phyloP scores from a whole-genome alignment of 192 early-diverging fungal species.

The Gamsiella multidivaricata region DNA sequence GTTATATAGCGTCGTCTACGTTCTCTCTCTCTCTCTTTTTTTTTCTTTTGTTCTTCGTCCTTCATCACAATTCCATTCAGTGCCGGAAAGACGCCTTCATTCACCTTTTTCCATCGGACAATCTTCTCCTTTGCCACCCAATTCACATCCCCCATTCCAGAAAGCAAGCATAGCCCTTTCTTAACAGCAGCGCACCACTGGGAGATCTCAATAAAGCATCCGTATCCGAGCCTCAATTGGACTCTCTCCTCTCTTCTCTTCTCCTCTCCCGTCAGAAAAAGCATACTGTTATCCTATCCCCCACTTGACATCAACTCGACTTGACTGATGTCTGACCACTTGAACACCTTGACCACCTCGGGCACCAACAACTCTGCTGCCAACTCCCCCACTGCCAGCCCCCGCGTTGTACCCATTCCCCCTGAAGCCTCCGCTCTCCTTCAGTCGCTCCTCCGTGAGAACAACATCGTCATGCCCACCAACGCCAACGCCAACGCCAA shows the following conservation, averaged over 20 bases:
- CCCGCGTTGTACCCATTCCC: constrained; percentile 3
- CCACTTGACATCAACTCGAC: not conserved
- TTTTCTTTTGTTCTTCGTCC: constrained; percentile 4
- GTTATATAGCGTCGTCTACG: too few relatives aligned
- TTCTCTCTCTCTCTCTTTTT: not conserved
- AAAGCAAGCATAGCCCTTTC: not conserved
- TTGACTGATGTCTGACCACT: constrained; percentile 1
- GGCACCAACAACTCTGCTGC: not conserved
- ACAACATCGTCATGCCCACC: constrained; percentile 10
- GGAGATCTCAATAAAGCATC: not conserved
- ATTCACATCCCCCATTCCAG: too few relatives aligned
- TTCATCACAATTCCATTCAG: constrained; percentile 12
- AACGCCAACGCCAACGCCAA: constrained; percentile 3
- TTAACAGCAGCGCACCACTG: not conserved
- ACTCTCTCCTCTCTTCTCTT: not conserved
- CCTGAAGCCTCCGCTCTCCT: constrained; percentile 14
- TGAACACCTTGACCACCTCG: not conserved
- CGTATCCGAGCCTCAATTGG: too few relatives aligned
- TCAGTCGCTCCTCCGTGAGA: constrained; percentile 14
- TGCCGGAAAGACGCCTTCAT: not conserved
- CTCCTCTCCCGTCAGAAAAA: not conserved
- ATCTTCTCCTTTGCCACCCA: not conserved
- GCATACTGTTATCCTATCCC: not conserved
- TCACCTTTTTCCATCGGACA: not conserved
- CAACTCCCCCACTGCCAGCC: constrained; percentile 10